Percentiles rank a stretch among this genome's conserved stretches.
phyloP scores from a whole-genome alignment of 148 eudicot genomes.

The Oxyria digyna region DNA sequence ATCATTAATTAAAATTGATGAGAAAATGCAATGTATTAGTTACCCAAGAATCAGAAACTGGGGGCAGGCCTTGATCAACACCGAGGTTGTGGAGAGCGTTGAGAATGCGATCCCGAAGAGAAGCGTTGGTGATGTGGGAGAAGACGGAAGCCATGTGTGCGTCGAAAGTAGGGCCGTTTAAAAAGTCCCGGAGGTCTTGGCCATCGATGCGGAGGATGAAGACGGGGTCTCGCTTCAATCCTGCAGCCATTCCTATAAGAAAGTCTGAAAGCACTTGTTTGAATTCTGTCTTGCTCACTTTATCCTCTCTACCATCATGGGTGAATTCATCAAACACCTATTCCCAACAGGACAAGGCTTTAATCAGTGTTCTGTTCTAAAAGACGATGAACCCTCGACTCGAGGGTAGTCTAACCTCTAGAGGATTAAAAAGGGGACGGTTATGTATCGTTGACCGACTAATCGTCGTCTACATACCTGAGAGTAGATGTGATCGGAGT shows the following conservation, averaged over 20 bases:
- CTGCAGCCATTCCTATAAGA: conserved; percentile 87
- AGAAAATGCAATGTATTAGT: no score
- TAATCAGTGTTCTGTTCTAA: no score
- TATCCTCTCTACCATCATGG: conserved; percentile 64
- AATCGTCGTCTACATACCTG: conserved; percentile 43
- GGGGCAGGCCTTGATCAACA: conserved; percentile 87
- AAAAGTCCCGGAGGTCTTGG: conserved; percentile 58
- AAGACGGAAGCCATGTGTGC: conserved; percentile 38
- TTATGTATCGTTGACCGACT: no score
- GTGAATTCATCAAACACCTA: conserved; percentile 77
- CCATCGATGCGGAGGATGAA: conserved; percentile 91
- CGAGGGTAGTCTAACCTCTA: no score
- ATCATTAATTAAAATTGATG: no score
- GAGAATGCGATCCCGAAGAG: conserved; percentile 33
- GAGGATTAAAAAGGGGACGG: no score
- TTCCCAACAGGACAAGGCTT: no score
- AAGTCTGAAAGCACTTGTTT: conserved; percentile 75
- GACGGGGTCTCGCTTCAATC: conserved; percentile 77
- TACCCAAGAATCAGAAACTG: conserved; percentile 85
- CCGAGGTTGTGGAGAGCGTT: conserved; percentile 62
- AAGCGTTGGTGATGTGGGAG: conserved; percentile 42
- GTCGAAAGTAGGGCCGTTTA: conserved; percentile 44
- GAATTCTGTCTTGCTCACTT: conserved; percentile 71
- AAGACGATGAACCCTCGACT: no score
- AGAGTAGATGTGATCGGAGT: conserved; percentile 74